phyloP scores from a whole-genome alignment of 2,329 filamentous ascomycete genomes.

The Graphilbum ipis-grandicollis region DNA sequence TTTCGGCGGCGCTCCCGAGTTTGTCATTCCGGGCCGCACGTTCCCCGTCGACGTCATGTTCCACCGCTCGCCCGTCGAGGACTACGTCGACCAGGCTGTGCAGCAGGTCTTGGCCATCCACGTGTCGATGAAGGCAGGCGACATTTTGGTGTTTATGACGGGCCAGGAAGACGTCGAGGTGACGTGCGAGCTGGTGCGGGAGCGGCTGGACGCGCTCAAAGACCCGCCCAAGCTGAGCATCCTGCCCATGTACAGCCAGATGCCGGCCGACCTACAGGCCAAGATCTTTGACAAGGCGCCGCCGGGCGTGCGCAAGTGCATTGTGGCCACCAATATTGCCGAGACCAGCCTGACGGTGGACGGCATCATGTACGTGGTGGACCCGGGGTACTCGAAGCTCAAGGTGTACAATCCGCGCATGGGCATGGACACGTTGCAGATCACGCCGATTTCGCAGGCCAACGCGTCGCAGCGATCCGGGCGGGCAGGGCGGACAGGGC shows the following conservation, averaged over 20 bases:
- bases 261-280: conserved; percentile 93
- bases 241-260: conserved; percentile 95
- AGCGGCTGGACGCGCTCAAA: conserved; percentile 73
- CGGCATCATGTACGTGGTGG: conserved; percentile 98
- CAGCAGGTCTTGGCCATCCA: conserved; percentile 93
- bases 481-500: conserved; percentile 82
- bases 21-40: conserved; percentile 86
- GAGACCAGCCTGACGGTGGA: conserved; percentile 97
- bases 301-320: conserved; percentile 86
- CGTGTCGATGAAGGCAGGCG: conserved; percentile 79
- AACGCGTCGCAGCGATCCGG: conserved; percentile 89
- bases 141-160: conserved; percentile 98
- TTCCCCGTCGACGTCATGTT: conserved; percentile 97
- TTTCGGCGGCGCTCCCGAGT: conserved; percentile 90
- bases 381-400: conserved; percentile 88
- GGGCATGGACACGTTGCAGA: conserved; percentile 98
- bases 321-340: conserved; percentile 96
- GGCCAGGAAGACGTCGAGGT: conserved; percentile 97
- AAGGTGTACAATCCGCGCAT: conserved; percentile 98
- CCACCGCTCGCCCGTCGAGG: conserved; percentile 84
- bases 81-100: conserved; percentile 93
- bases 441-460: conserved; percentile 93
- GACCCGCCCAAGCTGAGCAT: conserved; percentile 91
- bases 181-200: conserved; percentile 83
- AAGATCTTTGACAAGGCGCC: conserved; percentile 92